These are phyloP conservation scores for Biscutella laevigata DNA, from an alignment of 441 rosid genomes.

Conservation along the genomic window DNA sequence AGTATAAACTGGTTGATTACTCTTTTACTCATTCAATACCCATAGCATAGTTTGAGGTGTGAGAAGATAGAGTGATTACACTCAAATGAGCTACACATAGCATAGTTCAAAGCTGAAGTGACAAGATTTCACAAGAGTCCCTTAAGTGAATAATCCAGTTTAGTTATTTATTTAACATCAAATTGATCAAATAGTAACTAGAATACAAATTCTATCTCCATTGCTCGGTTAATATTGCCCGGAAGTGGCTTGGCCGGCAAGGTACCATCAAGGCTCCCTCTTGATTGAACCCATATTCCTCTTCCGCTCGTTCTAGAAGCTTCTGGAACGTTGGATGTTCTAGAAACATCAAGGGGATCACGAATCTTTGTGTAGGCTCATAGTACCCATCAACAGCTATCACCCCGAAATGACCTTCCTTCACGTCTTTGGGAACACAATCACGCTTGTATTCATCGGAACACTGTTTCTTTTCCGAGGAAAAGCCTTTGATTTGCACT, in stretches of 20 bases:
- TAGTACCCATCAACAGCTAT: constrained; percentile 36
- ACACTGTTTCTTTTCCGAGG: constrained; percentile 25
- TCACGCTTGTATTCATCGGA: constrained; percentile 14
- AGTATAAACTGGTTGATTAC: too few relatives aligned
- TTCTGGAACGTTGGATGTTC: constrained; percentile 42
- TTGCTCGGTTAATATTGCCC: constrained; percentile 37
- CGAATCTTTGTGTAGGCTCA: constrained; percentile 45
- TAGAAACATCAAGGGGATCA: constrained; percentile 44
- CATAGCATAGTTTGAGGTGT: too few relatives aligned
- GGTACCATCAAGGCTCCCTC: constrained; percentile 58
- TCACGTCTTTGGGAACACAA: constrained; percentile 52
- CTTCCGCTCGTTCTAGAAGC: constrained; percentile 58
- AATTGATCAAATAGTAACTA: neutral
- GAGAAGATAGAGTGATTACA: too few relatives aligned
- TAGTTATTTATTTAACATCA: neutral
- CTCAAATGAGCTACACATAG: too few relatives aligned
- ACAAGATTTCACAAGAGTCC: neutral
- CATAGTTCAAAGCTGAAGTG: neutral
- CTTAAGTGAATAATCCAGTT: neutral
- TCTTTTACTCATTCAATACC: too few relatives aligned
- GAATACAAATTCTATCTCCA: constrained; percentile 7
- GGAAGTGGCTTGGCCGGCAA: constrained; percentile 47
- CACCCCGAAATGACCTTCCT: constrained; percentile 66
- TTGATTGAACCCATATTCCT: constrained; percentile 54
- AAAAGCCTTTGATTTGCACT: constrained; percentile 32